A percentile compares a stretch with the other conserved stretches of the same genome.
phyloP scores from a whole-genome alignment of 441 rosid genomes.

The Rhodomyrtus psidioides region DNA sequence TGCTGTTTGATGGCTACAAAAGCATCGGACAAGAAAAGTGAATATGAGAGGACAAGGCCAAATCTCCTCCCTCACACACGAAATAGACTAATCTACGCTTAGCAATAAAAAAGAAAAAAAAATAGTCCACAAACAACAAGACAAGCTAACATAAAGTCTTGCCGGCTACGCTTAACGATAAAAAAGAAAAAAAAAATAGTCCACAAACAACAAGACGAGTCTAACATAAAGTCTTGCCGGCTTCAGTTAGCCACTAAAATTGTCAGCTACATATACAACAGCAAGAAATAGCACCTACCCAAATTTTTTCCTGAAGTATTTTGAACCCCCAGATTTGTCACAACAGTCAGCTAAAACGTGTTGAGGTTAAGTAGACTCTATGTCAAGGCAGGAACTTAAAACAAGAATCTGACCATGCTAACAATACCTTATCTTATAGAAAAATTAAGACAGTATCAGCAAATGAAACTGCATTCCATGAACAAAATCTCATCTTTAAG shows the following conservation, averaged over 20 bases:
- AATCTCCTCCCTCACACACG: not conserved
- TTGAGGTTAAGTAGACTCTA: not conserved
- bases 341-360: not conserved
- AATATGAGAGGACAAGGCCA: not conserved
- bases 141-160: not conserved
- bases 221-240: not conserved
- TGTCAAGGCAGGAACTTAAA: not conserved
- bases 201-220: not conserved
- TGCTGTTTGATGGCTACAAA: constrained; percentile 23
- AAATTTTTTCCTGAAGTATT: not conserved
- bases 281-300: not conserved
- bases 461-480: not conserved
- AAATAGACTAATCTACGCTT: not conserved
- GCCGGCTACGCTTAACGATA: rapidly evolving
- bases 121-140: not conserved
- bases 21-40: not conserved
- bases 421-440: not conserved
- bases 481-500: not conserved
- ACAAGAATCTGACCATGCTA: not conserved
- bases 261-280: not conserved
- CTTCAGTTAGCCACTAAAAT: not conserved
- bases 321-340: not conserved
- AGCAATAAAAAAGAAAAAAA: not conserved
- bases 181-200: not conserved
- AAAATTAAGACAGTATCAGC: not conserved